Conservation (phyloP, 495 filamentous ascomycete genomes). For the Tuber microsphaerosporum region DNA sequence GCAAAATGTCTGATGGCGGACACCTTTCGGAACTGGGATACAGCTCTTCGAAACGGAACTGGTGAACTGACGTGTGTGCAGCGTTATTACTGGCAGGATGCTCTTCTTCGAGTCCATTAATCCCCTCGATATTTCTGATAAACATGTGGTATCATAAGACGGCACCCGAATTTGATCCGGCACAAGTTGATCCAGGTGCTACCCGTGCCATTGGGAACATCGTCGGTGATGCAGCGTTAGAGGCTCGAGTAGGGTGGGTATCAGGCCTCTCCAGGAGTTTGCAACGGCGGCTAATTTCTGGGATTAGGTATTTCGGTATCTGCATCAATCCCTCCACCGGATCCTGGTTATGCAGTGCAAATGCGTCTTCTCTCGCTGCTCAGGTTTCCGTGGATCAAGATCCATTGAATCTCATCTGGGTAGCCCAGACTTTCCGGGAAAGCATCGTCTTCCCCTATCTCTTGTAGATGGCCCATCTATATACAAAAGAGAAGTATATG, state of each 20-base stretch:
- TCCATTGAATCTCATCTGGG: slow-evolving; percentile 73
- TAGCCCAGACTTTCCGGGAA: slow-evolving; percentile 70
- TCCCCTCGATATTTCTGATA: slow-evolving; percentile 73
- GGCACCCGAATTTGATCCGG: slow-evolving; percentile 34
- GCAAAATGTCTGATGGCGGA: slow-evolving; percentile 4
- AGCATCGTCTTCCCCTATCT: slow-evolving; percentile 75
- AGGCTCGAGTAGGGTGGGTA: slow-evolving; percentile 63
- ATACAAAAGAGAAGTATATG: not conserved
- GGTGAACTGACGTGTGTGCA: slow-evolving; percentile 39
- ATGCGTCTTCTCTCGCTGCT: slow-evolving; percentile 65
- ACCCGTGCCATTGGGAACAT: slow-evolving; percentile 63
- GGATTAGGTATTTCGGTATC: slow-evolving; percentile 52
- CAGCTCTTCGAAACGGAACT: slow-evolving; percentile 47
- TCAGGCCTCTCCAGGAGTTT: slow-evolving; percentile 39
- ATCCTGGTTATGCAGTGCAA: slow-evolving; percentile 66
- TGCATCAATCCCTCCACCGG: slow-evolving; percentile 69
- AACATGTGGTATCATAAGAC: slow-evolving; percentile 40
- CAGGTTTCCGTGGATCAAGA: slow-evolving; percentile 64
- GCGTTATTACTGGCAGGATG: slow-evolving; percentile 73
- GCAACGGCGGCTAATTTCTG: slow-evolving; percentile 16
- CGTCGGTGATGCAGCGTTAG: slow-evolving; percentile 58
- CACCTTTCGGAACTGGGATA: not conserved
- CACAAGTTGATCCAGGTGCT: slow-evolving; percentile 37
- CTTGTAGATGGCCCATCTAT: slow-evolving; percentile 47
- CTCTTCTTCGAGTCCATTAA: slow-evolving; percentile 66